Percentiles rank a stretch among this genome's conserved stretches.
Evolutionary conservation across 176 grass and related monocot species (phyloP).

Genomic region (Cenchrus purpureus): DNA sequence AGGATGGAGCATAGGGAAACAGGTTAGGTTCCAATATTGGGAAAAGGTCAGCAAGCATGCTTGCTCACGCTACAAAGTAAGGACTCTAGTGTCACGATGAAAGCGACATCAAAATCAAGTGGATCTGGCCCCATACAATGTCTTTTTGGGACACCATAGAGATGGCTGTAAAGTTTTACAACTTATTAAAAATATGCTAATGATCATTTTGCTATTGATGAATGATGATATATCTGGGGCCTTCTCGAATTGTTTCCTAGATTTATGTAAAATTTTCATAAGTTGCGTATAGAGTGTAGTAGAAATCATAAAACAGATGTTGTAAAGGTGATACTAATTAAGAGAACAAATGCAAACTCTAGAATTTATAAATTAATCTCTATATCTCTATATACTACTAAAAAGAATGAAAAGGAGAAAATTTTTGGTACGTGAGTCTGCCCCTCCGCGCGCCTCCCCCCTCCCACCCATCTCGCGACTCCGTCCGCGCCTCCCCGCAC

Average conservation of each 20-base stretch:
- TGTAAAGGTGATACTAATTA: not conserved
- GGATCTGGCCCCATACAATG: not conserved
- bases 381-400: no score
- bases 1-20: not conserved
- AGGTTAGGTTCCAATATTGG: constrained; percentile 9
- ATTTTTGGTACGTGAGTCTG: no score
- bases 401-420: no score
- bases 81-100: constrained; percentile 21
- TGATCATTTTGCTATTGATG: no score
- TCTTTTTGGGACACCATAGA: not conserved
- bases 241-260: not conserved
- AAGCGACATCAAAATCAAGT: constrained; percentile 24
- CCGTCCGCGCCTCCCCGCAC: no score
- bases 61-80: not conserved
- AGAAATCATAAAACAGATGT: not conserved
- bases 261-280: not conserved
- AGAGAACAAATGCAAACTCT: not conserved
- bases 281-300: not conserved
- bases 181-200: not conserved
- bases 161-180: not conserved
- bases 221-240: not conserved
- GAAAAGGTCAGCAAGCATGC: constrained; percentile 13
- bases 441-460: no score
- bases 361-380: not conserved
- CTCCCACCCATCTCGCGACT: no score